Conservation (phyloP, 2,329 filamentous ascomycete species). For the Colletotrichum graminicola region DNA sequence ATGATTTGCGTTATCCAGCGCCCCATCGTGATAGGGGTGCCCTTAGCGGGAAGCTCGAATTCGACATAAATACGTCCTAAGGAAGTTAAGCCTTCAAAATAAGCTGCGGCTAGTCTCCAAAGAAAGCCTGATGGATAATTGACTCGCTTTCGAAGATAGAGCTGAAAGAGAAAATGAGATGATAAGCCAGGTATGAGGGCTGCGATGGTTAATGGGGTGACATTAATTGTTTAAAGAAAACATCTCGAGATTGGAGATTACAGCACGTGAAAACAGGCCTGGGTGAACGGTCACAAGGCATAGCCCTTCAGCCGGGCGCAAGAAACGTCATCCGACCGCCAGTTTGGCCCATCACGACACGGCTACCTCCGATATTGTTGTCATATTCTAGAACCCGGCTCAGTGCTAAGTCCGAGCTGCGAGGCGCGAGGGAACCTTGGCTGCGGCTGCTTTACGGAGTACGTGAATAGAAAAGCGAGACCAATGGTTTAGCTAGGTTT, state of each 20-base stretch:
- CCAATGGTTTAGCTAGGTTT: background rate
- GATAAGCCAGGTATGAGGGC: background rate
- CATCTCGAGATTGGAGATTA: background rate
- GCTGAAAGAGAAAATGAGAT: background rate
- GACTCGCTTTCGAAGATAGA: background rate
- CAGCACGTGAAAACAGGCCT: slow-evolving; percentile 19
- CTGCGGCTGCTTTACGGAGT: slow-evolving; percentile 3
- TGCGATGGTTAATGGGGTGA: background rate
- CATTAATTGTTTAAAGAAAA: slow-evolving; percentile 6
- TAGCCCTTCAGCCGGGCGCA: slow-evolving; percentile 1
- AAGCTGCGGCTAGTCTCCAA: background rate
- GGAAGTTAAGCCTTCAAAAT: background rate
- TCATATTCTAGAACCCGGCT: background rate
- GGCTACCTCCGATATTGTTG: slow-evolving; percentile 9
- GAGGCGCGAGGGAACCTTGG: slow-evolving; percentile 11
- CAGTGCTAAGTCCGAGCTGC: slow-evolving; percentile 16
- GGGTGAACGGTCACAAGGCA: background rate
- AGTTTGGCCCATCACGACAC: background rate
- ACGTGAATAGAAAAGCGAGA: slow-evolving; percentile 12
- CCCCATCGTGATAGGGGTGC: slow-evolving; percentile 29
- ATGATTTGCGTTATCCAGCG: slow-evolving; percentile 8
- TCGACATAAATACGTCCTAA: background rate
- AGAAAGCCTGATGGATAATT: too few species aligned
- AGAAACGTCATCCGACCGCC: slow-evolving; percentile 17
- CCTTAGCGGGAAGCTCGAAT: slow-evolving; percentile 4